These are phyloP conservation scores for Circinella umbellata DNA, from an alignment of 371 early-diverging fungal genomes.

Conservation along the genomic window DNA sequence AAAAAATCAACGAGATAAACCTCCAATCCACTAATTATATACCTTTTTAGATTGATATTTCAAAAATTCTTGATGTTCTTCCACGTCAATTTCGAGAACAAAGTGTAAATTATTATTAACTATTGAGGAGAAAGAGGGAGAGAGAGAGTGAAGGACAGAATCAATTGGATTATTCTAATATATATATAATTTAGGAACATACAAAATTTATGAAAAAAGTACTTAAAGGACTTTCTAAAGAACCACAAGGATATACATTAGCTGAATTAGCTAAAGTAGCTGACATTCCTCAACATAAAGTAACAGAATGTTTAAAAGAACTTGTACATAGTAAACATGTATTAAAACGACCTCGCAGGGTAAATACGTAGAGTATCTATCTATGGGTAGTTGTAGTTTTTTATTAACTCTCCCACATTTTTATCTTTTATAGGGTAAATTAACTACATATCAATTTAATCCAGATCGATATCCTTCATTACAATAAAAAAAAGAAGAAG, in stretches of 20 bases:
- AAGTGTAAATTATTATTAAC: conserved; percentile 22
- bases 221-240: conserved; percentile 22
- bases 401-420: no score
- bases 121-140: background rate
- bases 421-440: conserved; percentile 11
- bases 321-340: conserved; percentile 35
- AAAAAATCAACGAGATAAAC: no score
- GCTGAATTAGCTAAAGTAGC: conserved; percentile 20
- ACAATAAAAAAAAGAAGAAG: background rate
- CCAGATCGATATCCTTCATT: conserved; percentile 19
- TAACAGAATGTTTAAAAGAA: conserved; percentile 33
- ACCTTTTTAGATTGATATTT: conserved; percentile 27
- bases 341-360: conserved; percentile 25
- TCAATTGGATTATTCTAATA: background rate
- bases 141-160: background rate
- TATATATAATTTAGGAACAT: conserved; percentile 21
- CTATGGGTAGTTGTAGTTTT: no score
- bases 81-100: conserved; percentile 41
- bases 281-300: conserved; percentile 25
- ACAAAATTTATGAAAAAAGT: conserved; percentile 33
- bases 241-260: conserved; percentile 37
- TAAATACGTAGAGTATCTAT: no score
- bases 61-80: conserved; percentile 31
- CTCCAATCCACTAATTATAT: background rate
- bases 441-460: conserved; percentile 21